Evolutionary conservation across 2,329 filamentous ascomycete species (phyloP), one percentile per base, ranked within the genome.

Genomic region (Clarireedia hainanense): DNA sequence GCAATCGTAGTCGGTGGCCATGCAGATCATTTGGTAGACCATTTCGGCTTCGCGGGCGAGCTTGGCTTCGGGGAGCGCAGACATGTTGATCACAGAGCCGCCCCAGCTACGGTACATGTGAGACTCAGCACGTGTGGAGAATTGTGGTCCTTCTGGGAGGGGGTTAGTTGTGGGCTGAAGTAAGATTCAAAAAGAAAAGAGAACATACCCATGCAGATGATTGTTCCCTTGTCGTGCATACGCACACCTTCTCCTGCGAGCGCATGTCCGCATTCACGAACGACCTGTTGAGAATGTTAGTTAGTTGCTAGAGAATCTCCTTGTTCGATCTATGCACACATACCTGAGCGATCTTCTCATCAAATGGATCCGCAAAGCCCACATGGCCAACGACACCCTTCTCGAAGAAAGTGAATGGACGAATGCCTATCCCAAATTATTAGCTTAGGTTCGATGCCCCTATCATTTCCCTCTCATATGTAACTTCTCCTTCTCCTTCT

Each of bases 1-100:
- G 83, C 92, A 97, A 77, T 99, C 94, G 72, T 99, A 99, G 76
- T 99, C 94, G 27, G 94, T 99, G 36, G 90, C 89, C 94, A 99
- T 99, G 79, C 92, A 96, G 68, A 99, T 95, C 82, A 96, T 95
- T 76, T 95, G 91, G 74, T 97, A 97, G 37, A 87, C 88, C 65
- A 99, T 88, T 77, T 99, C 94, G 24, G 94, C 94, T 76, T 99
- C 94, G 53, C 89, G 85, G 9, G 94, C 94, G 20, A 99, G 84
- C 79, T 99, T 99, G 50, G 92, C 88, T 75, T 99, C 94, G 20
- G 94, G 94, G 15, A 99, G 80, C 14, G 86, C 87, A 46, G 89
- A 95, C 94, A 99, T 99, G 81, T 97, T 97, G 79, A 99, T 97
- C 52, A 97, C 89, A 62, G 83, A 88, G 64, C 91, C 92, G 66